These are phyloP conservation scores for Trametes hirsuta DNA, from an alignment of 1,284 basidiomycete genomes.

Conservation along the genomic window DNA sequence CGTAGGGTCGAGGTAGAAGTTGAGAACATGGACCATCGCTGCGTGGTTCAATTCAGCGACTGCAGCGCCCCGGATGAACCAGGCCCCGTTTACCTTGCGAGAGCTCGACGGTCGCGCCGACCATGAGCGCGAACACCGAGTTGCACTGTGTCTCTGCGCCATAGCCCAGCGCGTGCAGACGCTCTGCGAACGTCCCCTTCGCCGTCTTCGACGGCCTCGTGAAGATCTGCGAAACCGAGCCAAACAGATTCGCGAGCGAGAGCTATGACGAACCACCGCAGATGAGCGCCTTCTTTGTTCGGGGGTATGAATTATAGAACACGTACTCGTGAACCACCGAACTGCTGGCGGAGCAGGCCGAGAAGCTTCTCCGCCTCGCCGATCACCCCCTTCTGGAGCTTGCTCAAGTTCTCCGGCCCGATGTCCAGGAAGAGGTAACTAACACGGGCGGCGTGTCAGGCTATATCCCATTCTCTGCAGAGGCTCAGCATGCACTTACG, in stretches of 20 bases:
- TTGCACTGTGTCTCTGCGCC: conserved; percentile 66
- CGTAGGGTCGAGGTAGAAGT: conserved; percentile 59
- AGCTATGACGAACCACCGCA: conserved; percentile 39
- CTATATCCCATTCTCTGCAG: not conserved
- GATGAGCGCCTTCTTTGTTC: no score
- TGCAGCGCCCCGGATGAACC: not conserved
- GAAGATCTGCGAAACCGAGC: conserved; percentile 49
- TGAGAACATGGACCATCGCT: conserved; percentile 55
- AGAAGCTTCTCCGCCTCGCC: conserved; percentile 55
- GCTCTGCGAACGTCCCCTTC: conserved; percentile 56
- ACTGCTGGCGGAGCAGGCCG: conserved; percentile 52
- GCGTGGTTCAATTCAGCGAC: conserved; percentile 5
- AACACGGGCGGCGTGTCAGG: not conserved
- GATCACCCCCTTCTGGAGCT: conserved; percentile 53
- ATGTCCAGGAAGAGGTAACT: conserved; percentile 78
- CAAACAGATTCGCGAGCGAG: conserved; percentile 52
- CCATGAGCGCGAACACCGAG: conserved; percentile 70
- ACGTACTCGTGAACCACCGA: conserved; percentile 27
- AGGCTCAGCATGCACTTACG: conserved; percentile 43
- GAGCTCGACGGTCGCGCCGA: conserved; percentile 69
- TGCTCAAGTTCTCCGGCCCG: conserved; percentile 59
- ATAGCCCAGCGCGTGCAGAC: conserved; percentile 56
- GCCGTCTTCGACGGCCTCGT: conserved; percentile 48
- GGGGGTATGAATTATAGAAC: no score
- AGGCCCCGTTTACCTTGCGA: conserved; percentile 52